A percentile compares a stretch with the other conserved stretches of the same genome.
These are phyloP conservation scores for Carex scoparia DNA, from an alignment of 176 grass and related monocot genomes.

Conservation along the genomic window DNA sequence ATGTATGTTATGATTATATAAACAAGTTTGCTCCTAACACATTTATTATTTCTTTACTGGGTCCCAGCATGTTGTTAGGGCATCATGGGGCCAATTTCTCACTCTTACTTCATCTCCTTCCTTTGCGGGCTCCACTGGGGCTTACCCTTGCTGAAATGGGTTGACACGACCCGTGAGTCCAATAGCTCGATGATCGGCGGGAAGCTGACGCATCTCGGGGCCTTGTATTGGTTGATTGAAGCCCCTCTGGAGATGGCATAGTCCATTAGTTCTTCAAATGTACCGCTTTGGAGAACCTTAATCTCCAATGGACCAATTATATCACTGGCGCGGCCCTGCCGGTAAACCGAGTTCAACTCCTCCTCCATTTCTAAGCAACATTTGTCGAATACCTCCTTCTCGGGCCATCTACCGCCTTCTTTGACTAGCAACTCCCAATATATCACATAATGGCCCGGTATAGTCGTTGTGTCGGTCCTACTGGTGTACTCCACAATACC, in stretches of 20 bases:
- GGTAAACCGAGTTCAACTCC: constrained; percentile 83
- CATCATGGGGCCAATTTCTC: not conserved
- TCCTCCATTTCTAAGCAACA: constrained; percentile 99
- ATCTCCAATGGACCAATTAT: constrained; percentile 90
- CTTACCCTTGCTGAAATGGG: constrained; percentile 71
- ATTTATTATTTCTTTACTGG: constrained; percentile 22
- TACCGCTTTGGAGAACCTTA: constrained; percentile 53
- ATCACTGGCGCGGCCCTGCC: constrained; percentile 67
- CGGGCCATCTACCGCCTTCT: constrained; percentile 41
- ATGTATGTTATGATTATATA: not conserved
- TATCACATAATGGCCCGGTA: constrained; percentile 95
- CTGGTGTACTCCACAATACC: constrained; percentile 87
- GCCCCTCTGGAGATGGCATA: constrained; percentile 89
- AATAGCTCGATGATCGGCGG: constrained; percentile 81
- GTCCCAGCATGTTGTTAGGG: not conserved
- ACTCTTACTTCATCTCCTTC: constrained; percentile 24
- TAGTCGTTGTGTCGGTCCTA: constrained; percentile 58
- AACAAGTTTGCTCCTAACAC: constrained; percentile 3
- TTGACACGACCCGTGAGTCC: constrained; percentile 67
- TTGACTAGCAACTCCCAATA: constrained; percentile 85
- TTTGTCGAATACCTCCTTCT: constrained; percentile 39
- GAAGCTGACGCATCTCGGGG: constrained; percentile 76
- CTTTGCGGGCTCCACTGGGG: constrained; percentile 57
- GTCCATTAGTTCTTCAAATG: constrained; percentile 99
- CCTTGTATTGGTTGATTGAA: constrained; percentile 99